These are phyloP conservation scores for Posidonia australis DNA, from an alignment of 106 monocot genomes.

Conservation along the genomic window DNA sequence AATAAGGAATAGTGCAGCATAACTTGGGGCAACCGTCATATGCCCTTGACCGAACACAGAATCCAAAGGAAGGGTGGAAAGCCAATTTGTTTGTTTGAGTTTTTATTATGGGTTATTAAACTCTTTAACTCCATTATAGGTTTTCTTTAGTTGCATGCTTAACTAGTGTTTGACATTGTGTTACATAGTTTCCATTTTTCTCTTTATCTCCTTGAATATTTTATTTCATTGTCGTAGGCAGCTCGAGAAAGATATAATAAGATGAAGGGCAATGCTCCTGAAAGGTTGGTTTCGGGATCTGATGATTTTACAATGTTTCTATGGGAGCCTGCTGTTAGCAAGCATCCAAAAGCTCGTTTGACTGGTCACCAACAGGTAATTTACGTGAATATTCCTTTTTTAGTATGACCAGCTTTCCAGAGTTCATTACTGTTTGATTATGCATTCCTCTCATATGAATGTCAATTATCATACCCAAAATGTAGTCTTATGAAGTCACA, in stretches of 20 bases:
- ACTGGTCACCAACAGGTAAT: constrained; percentile 93
- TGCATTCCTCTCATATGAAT: too few species aligned
- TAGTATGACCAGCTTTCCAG: not conserved
- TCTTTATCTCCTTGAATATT: not conserved
- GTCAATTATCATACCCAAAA: too few species aligned
- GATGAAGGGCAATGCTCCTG: constrained; percentile 85
- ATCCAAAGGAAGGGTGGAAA: too few species aligned
- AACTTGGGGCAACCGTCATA: too few species aligned
- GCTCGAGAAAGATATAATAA: constrained; percentile 74
- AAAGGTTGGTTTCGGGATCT: constrained; percentile 91
- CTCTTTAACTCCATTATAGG: too few species aligned
- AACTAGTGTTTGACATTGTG: not conserved
- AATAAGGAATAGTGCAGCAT: too few species aligned
- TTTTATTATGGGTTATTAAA: too few species aligned
- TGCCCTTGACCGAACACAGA: too few species aligned
- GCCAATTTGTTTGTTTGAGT: too few species aligned
- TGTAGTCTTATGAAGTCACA: too few species aligned
- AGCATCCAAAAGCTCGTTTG: constrained; percentile 79
- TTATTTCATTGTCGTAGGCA: constrained; percentile 28
- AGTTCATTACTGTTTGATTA: not conserved
- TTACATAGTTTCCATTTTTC: not conserved
- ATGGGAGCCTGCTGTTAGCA: constrained; percentile 75
- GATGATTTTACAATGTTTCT: constrained; percentile 96
- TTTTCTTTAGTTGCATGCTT: not conserved
- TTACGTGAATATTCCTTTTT: not conserved